Conservation (phyloP, 2,329 filamentous ascomycete species). For the Fusarium siculi region DNA sequence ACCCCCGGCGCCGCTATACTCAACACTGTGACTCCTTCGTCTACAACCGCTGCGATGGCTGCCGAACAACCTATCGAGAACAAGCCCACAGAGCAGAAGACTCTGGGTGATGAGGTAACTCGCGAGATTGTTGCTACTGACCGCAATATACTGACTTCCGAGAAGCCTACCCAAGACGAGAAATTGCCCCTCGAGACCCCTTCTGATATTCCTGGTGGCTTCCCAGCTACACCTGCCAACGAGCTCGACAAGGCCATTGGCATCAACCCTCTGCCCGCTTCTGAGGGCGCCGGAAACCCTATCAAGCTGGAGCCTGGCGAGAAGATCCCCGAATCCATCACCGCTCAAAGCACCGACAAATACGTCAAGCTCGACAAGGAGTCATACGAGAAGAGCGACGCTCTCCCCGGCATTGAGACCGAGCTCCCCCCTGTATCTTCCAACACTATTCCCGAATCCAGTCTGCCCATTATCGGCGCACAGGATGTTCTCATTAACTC, state of each 20-base stretch:
- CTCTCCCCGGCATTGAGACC: constrained; percentile 63
- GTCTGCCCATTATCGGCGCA: constrained; percentile 70
- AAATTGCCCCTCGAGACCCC: constrained; percentile 49
- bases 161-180: constrained; percentile 26
- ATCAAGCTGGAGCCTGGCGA: constrained; percentile 83
- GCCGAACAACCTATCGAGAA: constrained; percentile 64
- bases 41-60: constrained; percentile 77
- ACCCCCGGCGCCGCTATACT: constrained; percentile 63
- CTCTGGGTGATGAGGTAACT: constrained; percentile 39
- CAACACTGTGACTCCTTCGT: constrained; percentile 75
- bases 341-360: constrained; percentile 73
- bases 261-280: constrained; percentile 71
- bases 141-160: constrained; percentile 20
- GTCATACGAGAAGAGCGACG: constrained; percentile 85
- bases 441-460: constrained; percentile 83
- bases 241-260: constrained; percentile 64
- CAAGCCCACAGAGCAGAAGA: constrained; percentile 31
- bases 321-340: constrained; percentile 77
- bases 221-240: constrained; percentile 73
- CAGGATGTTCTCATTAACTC: constrained; percentile 62
- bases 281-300: constrained; percentile 77
- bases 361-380: constrained; percentile 83
- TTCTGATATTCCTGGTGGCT: constrained; percentile 56
- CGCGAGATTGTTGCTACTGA: constrained; percentile 23
- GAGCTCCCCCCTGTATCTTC: constrained; percentile 66